A percentile compares a stretch with the other conserved stretches of the same genome.
Conservation (phyloP, 768 basidiomycete species). For the Psilocybe subaeruginosa region DNA sequence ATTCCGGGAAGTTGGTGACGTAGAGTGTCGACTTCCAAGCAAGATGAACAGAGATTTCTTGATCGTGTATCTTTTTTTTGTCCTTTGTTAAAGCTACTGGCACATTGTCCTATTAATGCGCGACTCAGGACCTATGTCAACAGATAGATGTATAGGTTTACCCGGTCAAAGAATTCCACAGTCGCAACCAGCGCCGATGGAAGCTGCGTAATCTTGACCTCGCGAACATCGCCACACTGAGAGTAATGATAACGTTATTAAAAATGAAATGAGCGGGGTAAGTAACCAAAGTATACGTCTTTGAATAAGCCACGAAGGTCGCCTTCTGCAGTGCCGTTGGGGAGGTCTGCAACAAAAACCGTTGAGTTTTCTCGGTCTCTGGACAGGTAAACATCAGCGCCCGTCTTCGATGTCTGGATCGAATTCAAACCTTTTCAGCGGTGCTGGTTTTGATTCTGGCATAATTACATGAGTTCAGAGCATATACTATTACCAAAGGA, state of each 20-base stretch:
- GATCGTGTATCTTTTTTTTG: constrained; percentile 80
- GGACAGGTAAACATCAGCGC: not conserved
- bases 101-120: constrained; percentile 62
- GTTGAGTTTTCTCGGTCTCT: constrained; percentile 97
- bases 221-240: constrained; percentile 88
- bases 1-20: constrained; percentile 93
- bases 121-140: not conserved
- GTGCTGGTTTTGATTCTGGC: constrained; percentile 47
- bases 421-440: constrained; percentile 62
- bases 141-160: constrained; percentile 30
- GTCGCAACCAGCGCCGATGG: constrained; percentile 71
- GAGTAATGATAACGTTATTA: not conserved
- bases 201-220: constrained; percentile 76
- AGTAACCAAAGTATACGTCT: constrained; percentile 56
- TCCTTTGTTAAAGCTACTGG: constrained; percentile 92
- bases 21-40: constrained; percentile 96
- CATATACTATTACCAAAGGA: not conserved
- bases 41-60: constrained; percentile 84
- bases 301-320: constrained; percentile 79
- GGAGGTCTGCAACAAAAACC: constrained; percentile 82
- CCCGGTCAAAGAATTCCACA: constrained; percentile 81
- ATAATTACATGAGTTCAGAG: not conserved
- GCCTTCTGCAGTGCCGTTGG: constrained; percentile 55
- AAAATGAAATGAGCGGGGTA: not conserved
- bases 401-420: not conserved